A percentile compares a stretch with the other conserved stretches of the same genome.
These are phyloP conservation scores for Blastobotrys niveus DNA, from an alignment of 1,139 yeast species.

Conservation along the genomic window DNA sequence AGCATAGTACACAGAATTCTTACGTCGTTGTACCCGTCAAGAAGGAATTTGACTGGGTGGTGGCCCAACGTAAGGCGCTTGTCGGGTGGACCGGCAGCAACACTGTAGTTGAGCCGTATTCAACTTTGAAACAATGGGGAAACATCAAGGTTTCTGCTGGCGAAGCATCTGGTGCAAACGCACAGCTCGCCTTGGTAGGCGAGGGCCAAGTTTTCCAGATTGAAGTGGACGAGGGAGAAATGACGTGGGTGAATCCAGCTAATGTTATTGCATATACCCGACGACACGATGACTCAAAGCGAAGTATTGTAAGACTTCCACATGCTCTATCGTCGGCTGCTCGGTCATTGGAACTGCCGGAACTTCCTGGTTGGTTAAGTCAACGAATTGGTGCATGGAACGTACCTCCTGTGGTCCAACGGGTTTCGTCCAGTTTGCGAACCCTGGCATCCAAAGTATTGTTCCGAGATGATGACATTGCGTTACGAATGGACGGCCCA, in stretches of 20 bases:
- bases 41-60: constrained; percentile 26
- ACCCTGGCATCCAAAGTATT: constrained; percentile 17
- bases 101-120: constrained; percentile 14
- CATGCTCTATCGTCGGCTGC: constrained; percentile 21
- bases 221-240: constrained; percentile 29
- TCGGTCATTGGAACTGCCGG: constrained; percentile 21
- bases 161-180: constrained; percentile 18
- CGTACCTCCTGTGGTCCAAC: constrained; percentile 13
- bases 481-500: constrained; percentile 19
- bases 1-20: constrained; percentile 5
- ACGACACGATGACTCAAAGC: constrained; percentile 8
- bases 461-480: constrained; percentile 18
- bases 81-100: constrained; percentile 35
- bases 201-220: constrained; percentile 33
- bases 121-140: constrained; percentile 27
- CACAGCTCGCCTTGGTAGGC: constrained; percentile 34
- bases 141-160: constrained; percentile 27
- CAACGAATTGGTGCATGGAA: constrained; percentile 7
- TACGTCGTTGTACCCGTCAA: constrained; percentile 16
- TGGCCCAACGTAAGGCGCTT: constrained; percentile 32
- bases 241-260: constrained; percentile 30
- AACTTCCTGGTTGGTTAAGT: constrained; percentile 12
- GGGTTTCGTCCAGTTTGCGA: constrained; percentile 13
- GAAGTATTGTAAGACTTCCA: constrained; percentile 18
- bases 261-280: constrained; percentile 32